Evolutionary conservation across 23 red algal species (phyloP), one percentile per base, ranked within the genome.

Genomic region (Gracilaria domingensis): DNA sequence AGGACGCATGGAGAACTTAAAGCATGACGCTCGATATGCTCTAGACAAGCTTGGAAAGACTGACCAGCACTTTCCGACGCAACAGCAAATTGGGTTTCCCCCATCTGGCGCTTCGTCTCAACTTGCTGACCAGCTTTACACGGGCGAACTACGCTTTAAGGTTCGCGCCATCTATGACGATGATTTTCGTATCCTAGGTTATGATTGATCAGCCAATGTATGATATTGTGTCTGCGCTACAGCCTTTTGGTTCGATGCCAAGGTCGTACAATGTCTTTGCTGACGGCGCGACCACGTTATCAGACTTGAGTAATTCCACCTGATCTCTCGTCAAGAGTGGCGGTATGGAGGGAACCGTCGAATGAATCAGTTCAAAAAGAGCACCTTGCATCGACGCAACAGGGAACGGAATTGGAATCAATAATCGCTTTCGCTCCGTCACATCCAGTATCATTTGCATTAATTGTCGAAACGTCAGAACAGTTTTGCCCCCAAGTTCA

Each of bases 271-370:
- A 16, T 33, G 79, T 80, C 26, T 81, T 67, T 29, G 87, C 87
- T 1, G 85, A 75, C 30, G 75, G 66, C n/a, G 86, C 38, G 3
- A 98, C 95, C 23, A 98, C 70, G 62, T 98, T 98, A 42, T 98
- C 95, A 1, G 13, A 34, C 40, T 80, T 86, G 23, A 98, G 83
- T 33, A 98, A 44, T 48, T 85, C 92, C 2, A 98, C 91, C 72
- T 98, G 95, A 80, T 98, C 95, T 36, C 83, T 84, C 6, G 96
- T 95, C 44, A 98, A 32, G 40, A 98, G 48, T 0, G 96, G 96
- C 32, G 93, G 69, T 29, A 98, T 74, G 6, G 84, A 72, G 17
- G 93, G 95, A 30, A 95, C 64, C 0, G 86, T 23, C 32, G 73
- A 75, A 77, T 98, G 88, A 0, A 92, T 78, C 14, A 69, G 33